Evolutionary conservation across 306 rosid species (phyloP), one percentile per base, ranked within the genome.

Genomic region (Trifolium subterraneum): DNA sequence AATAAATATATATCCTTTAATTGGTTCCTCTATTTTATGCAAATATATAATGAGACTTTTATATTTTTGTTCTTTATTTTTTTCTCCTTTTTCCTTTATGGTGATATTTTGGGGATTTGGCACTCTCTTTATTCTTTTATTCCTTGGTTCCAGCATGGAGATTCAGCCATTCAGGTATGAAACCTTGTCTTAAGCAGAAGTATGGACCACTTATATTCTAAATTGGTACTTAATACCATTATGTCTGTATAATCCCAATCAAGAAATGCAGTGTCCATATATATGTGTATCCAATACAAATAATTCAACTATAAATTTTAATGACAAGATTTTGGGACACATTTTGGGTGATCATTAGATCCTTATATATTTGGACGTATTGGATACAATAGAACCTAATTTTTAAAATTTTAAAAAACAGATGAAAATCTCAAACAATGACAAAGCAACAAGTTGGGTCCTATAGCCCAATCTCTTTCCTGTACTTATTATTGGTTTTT

Each of bases 181-280:
- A 80, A 68, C 39, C 67, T 52, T 64, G 82, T 72, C 74, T 64
- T 61, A 72, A 76, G 45, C 67, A 67, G 38, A 60, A 68, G 70
- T 19, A 81, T 81, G 88, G 88, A 78, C 88, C 88, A 78, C 88
- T 66, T 29, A 59, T 81, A 84, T 78, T 74, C 85, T 78, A 71
- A 60, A 65, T 65, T 42, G 50, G 72, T 66, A 36, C 39, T 36
- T 70, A 60, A 48, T 74, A 15, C 74, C 45, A 48, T 18, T 63
- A 65, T 81, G 83, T 80, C 81, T 70, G 80, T 77, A 78, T 35
- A 74, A 78, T 81, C 41, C 83, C 76, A 74, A 74, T 74, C 83
- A 81, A 62, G 20, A 68, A 23, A 64, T 56, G 54, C 75, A 39
- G n/a, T 38, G 69, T 55, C 72, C 73, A 56, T 14, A 65, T 64